These are phyloP conservation scores for Entomortierella beljakovae DNA, from an alignment of 192 early-diverging fungal species.

Conservation along the genomic window DNA sequence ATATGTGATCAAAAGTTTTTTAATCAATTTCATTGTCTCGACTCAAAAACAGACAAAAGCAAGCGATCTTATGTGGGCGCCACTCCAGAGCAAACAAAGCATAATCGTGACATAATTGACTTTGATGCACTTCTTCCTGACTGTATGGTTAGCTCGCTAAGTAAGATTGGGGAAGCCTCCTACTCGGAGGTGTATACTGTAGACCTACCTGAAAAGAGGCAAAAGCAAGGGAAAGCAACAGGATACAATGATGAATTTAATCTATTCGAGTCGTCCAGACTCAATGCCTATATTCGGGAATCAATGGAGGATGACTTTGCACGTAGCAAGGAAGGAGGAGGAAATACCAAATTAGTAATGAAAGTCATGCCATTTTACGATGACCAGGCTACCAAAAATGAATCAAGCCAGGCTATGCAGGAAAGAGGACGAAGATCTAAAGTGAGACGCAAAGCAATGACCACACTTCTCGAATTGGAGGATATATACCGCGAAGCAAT, in stretches of 20 bases:
- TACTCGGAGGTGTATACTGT: slow-evolving; percentile 84
- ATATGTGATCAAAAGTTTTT: slow-evolving; percentile 45
- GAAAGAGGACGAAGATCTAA: slow-evolving; percentile 73
- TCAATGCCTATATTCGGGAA: slow-evolving; percentile 19
- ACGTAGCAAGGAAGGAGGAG: slow-evolving; percentile 5
- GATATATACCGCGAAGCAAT: slow-evolving; percentile 60
- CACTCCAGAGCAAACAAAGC: background rate
- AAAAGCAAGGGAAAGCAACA: background rate
- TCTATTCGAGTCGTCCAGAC: slow-evolving; percentile 26
- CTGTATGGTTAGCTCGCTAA: slow-evolving; percentile 11
- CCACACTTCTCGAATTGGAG: slow-evolving; percentile 20
- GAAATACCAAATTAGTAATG: slow-evolving; percentile 66
- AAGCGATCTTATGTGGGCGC: background rate
- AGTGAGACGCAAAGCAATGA: slow-evolving; percentile 51
- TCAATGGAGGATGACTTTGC: slow-evolving; percentile 31
- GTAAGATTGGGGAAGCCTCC: slow-evolving; percentile 88
- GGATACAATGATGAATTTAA: background rate
- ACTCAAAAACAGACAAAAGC: background rate
- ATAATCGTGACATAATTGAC: slow-evolving; percentile 6
- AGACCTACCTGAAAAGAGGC: slow-evolving; percentile 23
- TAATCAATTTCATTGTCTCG: slow-evolving; percentile 20
- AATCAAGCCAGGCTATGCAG: slow-evolving; percentile 58
- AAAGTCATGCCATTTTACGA: slow-evolving; percentile 86
- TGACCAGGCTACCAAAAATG: slow-evolving; percentile 44
- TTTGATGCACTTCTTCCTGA: slow-evolving; percentile 38